A percentile compares a stretch with the other conserved stretches of the same genome.
Evolutionary conservation across 352 stramenopile genomes (phyloP).

Genomic region (Phytophthora kernoviae): DNA sequence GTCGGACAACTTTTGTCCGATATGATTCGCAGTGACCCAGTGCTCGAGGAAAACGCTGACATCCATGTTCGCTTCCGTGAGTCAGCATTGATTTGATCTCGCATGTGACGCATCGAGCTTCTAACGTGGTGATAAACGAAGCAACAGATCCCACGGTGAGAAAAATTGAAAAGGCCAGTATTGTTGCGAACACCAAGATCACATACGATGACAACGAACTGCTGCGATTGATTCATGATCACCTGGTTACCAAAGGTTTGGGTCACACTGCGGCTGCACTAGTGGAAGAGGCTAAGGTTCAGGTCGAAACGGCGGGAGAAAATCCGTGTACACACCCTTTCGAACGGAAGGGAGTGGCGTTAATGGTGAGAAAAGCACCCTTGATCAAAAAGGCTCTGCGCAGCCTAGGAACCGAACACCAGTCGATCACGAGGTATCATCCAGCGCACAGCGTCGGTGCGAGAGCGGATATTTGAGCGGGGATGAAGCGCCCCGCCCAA

Average conservation of each 20-base stretch:
- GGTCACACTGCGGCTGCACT: conserved; percentile 55
- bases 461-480: conserved; percentile 38
- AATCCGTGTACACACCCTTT: conserved; percentile 9
- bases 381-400: conserved; percentile 12
- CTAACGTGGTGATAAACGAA: conserved; percentile 86
- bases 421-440: conserved; percentile 19
- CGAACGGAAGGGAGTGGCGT: conserved; percentile 7
- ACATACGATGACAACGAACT: conserved; percentile 86
- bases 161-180: conserved; percentile 90
- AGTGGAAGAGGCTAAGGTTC: conserved; percentile 52
- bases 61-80: conserved; percentile 88
- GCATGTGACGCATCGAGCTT: conserved; percentile 81
- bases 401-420: neutral
- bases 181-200: conserved; percentile 88
- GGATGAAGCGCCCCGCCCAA: conserved; percentile 30
- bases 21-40: conserved; percentile 83
- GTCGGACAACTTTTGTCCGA: conserved; percentile 85
- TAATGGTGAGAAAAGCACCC: conserved; percentile 4
- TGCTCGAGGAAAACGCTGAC: conserved; percentile 87
- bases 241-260: conserved; percentile 82
- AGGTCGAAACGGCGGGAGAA: conserved; percentile 17
- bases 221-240: conserved; percentile 80
- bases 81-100: conserved; percentile 88
- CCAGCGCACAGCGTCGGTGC: conserved; percentile 12
- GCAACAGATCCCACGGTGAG: conserved; percentile 85